Evolutionary conservation across 2,329 filamentous ascomycete species (phyloP), one percentile per base, ranked within the genome.

Genomic region (Colletotrichum nymphaeae): DNA sequence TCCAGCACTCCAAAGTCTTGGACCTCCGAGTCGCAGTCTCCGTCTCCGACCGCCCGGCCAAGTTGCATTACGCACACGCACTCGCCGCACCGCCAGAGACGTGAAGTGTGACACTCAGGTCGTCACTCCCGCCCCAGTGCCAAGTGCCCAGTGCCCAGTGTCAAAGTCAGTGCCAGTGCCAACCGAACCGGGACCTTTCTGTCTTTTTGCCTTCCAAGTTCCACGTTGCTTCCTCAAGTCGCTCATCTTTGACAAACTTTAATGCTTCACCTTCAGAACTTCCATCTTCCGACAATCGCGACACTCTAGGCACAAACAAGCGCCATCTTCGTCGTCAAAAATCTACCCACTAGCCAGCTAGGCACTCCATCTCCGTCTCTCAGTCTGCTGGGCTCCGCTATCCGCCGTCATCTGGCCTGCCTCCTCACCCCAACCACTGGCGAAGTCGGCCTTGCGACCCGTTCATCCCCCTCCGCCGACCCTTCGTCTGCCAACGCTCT

Each of bases 21-120:
- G 42, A 35, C 11, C 24, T 58, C 58, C 58, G 19, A 63, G 35
- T 24, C n/a, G n/a, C 37, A 42, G 22, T 58, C 62, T 46, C 71
- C 63, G 68, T 49, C 42, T 49, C 42, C 42, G 42, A 42, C 42
- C 42, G 42, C 42, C 71, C 52, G 32, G 71, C 71, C 71, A 72
- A 73, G 71, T 62, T 52, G 62, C 62, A 73, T 73, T 73, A 73
- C 71, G 68, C 68, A 73, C 57, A 63, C 56, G 49, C 67, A 63
- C 71, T 67, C 63, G 52, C 30, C 16, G 63, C 42, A 68, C 56
- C 42, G 63, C 30, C 26, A 59, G 30, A 42, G 63, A 30, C 19
- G 24, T 30, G 46, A 19, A 19, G 66, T 49, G 66, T 63, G 53
- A 72, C 69, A 69, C 58, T 69, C 26, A 28, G 22, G 26, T 56